Base-by-base conservation (phyloP, 805 yeast species). In the Metschnikowia colocasiae region DNA sequence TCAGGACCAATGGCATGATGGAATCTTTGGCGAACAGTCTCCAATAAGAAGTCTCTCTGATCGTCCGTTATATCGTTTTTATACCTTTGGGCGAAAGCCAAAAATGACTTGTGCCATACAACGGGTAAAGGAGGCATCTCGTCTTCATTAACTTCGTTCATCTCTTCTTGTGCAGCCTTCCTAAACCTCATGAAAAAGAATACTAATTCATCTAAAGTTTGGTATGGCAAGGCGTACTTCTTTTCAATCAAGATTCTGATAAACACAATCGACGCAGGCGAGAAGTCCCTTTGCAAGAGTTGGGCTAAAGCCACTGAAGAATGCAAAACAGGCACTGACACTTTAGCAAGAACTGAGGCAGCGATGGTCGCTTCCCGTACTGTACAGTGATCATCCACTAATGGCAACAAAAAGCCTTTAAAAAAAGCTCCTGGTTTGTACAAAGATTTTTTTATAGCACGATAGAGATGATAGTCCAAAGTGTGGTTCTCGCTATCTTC, bases 11-110 rank as follows among this genome's bases (percentile, higher is more conserved):
- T 87, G 23, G 83, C 86, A 50, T 75, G 85, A 63, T 94, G 99
- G 43, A 83, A 84, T 68, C 96, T 85, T 63, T 85, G 91, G 69
- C 96, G 84, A 16, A 90, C 80, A 4, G 96, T 91, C 59, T 92
- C 97, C 63, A 94, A 70, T 51, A 94, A 72, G 67, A 92, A 89
- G 59, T 94, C 99, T 64, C 97, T 80, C 74, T 94, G 99, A 64
- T 94, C 99, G 59, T 89, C 96, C n/a, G 99, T 94, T 49, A 94
- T 88, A 74, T 94, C 99, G 62, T 94, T 92, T 67, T 92, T 94
- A 65, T 94, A 94, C 54, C 97, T 79, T 71, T 91, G 97, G 30
- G 97, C 96, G 72, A 94, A 94, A 1, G 94, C 85, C 48, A 94
- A 75, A 62, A 94, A 86, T 2, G 97, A 92, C 65, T 92, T 95